Evolutionary conservation across 2,329 filamentous ascomycete species (phyloP), one percentile per base, ranked within the genome.

Genomic region (Bipolaris cookei): DNA sequence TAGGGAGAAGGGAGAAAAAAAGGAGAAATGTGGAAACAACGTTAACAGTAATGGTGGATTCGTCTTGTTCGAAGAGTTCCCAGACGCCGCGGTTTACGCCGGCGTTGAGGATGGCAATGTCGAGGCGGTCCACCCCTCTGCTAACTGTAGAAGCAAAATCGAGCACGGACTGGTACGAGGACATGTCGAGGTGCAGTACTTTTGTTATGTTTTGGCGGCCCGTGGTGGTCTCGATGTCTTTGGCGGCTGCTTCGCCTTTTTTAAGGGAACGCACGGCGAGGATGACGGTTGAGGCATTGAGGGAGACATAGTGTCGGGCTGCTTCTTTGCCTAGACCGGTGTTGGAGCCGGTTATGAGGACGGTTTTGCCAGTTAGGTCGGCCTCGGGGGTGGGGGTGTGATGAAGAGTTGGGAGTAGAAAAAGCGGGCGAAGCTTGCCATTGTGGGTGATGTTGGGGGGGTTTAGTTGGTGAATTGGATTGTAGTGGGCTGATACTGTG

Each of bases 331-430:
- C 81, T 0, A 83, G 74, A 3, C 81, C 81, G 6, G 73, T 68
- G 52, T 83, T 83, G 2, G 78, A 75, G 39, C 82, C 81, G 0
- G 82, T 84, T 1, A 83, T 75, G 39, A 83, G 75, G 56, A 80
- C 68, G 0, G 78, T 79, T 53, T 80, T 74, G 25, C 73, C 77
- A 1, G 49, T 48, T 14, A 69, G 73, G 11, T 64, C 63, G 21
- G 47, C 51, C 13, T 63, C 63, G 44, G 78, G 68, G 5, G 64
- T 54, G 23, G 70, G 55, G 76, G 77, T 2, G 67, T 76, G 43
- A 77, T 58, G 53, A 78, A 71, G 58, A 79, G 69, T 59, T 81
- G 79, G 23, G 67, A 70, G 59, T 77, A 73, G 51, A 82, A 56
- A 62, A 81, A 78, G 5, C 44, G 44, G 21, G 20, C 11, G 13